These are phyloP conservation scores for Lyophyllum decastes DNA, from an alignment of 768 basidiomycete genomes.

Conservation along the genomic window DNA sequence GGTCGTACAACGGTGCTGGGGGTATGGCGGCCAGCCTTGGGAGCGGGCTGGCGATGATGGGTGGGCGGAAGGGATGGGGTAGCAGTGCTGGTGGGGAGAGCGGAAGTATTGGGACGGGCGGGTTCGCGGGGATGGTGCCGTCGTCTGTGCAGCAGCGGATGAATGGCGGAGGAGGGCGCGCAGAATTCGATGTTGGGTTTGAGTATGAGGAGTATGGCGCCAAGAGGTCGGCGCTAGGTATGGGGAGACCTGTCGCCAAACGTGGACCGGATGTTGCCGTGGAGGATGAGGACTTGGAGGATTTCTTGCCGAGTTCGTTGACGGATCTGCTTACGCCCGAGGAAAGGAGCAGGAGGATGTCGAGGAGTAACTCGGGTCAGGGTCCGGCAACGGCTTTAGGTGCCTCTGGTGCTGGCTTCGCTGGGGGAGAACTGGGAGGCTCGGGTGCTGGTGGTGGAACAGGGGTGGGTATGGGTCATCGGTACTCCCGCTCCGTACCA, in stretches of 20 bases:
- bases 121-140: conserved; percentile 1
- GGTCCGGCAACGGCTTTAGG: conserved; percentile 18
- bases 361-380: conserved; percentile 63
- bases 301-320: conserved; percentile 86
- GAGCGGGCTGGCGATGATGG: conserved; percentile 48
- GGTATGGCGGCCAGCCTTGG: conserved; percentile 71
- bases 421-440: conserved; percentile 12
- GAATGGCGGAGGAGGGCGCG: conserved; percentile 10
- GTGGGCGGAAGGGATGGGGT: conserved; percentile 41
- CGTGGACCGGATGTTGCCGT: conserved; percentile 43
- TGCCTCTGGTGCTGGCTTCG: conserved; percentile 11
- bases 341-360: conserved; percentile 82
- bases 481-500: conserved; percentile 84
- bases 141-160: conserved; percentile 12
- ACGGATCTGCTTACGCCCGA: conserved; percentile 89
- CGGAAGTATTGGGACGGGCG: conserved; percentile 10
- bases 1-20: conserved; percentile 34
- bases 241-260: conserved; percentile 14
- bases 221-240: conserved; percentile 15
- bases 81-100: conserved; percentile 21
- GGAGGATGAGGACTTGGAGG: conserved; percentile 81
- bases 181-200: conserved; percentile 36
- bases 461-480: conserved; percentile 45
- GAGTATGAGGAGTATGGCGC: conserved; percentile 41
- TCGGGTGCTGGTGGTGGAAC: conserved; percentile 19